These are phyloP conservation scores for Erucastrum elatum DNA, from an alignment of 345 rosid species.

Conservation along the genomic window DNA sequence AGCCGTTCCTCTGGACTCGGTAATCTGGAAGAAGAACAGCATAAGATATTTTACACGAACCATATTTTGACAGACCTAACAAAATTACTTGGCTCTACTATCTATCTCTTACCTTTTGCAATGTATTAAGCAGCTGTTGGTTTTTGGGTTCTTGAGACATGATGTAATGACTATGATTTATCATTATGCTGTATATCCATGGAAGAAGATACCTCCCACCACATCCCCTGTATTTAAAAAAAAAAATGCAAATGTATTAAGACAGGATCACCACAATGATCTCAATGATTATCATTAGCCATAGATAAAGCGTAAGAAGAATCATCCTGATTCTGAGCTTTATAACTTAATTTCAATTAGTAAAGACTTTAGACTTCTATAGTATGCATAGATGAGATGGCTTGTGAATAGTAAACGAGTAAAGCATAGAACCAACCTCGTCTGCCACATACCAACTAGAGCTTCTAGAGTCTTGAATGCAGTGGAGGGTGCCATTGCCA, in stretches of 20 bases:
- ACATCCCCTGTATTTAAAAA: slow-evolving; percentile 51
- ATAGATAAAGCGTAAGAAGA: too few relatives aligned
- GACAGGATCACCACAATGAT: background rate
- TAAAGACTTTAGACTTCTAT: background rate
- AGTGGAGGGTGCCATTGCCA: slow-evolving; percentile 62
- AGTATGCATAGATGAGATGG: slow-evolving; percentile 3
- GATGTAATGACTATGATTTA: slow-evolving; percentile 60
- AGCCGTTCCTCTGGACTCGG: slow-evolving; percentile 59
- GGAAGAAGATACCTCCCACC: slow-evolving; percentile 60
- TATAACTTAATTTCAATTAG: too few relatives aligned
- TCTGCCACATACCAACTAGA: slow-evolving; percentile 74
- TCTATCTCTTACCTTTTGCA: slow-evolving; percentile 57
- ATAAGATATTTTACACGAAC: slow-evolving; percentile 2
- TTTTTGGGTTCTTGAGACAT: slow-evolving; percentile 51
- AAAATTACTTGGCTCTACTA: slow-evolving; percentile 5
- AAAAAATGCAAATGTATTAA: background rate
- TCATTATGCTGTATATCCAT: slow-evolving; percentile 79
- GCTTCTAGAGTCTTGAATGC: slow-evolving; percentile 66
- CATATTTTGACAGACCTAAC: slow-evolving; percentile 1
- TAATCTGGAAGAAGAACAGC: slow-evolving; percentile 49
- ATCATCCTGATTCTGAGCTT: too few relatives aligned
- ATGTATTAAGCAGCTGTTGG: slow-evolving; percentile 51
- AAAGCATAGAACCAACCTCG: slow-evolving; percentile 56
- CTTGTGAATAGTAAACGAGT: background rate
- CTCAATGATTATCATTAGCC: background rate